phyloP scores from a whole-genome alignment of 2,329 filamentous ascomycete species.

The Penicillium sp. region DNA sequence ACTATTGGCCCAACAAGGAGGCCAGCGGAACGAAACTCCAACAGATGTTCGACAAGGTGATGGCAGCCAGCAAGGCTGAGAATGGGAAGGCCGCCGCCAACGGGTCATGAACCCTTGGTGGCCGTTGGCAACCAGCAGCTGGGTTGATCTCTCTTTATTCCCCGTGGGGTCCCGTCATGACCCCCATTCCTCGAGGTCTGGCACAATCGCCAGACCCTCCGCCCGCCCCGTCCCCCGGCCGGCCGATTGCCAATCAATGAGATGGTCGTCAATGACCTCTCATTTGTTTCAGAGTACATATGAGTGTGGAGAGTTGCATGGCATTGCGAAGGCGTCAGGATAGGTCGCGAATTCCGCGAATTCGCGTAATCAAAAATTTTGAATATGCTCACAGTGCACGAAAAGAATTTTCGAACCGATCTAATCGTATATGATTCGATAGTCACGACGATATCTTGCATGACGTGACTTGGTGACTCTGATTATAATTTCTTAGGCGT shows the following conservation, averaged over 20 bases:
- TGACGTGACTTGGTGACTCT: conserved; percentile 21
- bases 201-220: not conserved
- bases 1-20: conserved; percentile 52
- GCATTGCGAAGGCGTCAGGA: conserved; percentile 30
- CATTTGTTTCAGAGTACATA: conserved; percentile 27
- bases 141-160: conserved; percentile 4
- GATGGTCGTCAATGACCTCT: conserved; percentile 12
- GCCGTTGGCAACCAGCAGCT: not conserved
- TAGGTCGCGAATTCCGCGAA: conserved; percentile 16
- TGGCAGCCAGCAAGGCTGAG: conserved; percentile 32
- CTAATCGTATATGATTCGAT: conserved; percentile 20
- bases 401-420: conserved; percentile 15
- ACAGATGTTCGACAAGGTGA: conserved; percentile 42
- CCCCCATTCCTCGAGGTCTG: not conserved
- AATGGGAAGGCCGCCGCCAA: conserved; percentile 26
- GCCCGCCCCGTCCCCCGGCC: not conserved
- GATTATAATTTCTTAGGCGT: conserved; percentile 7
- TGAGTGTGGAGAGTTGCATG: conserved; percentile 26
- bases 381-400: conserved; percentile 3
- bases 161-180: not conserved
- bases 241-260: conserved; percentile 1
- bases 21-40: conserved; percentile 39
- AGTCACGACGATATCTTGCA: conserved; percentile 28
- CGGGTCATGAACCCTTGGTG: conserved; percentile 24
- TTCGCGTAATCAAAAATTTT: conserved; percentile 16